Conservation (phyloP, 2,329 filamentous ascomycete species). For the Cryphonectria naterciae region DNA sequence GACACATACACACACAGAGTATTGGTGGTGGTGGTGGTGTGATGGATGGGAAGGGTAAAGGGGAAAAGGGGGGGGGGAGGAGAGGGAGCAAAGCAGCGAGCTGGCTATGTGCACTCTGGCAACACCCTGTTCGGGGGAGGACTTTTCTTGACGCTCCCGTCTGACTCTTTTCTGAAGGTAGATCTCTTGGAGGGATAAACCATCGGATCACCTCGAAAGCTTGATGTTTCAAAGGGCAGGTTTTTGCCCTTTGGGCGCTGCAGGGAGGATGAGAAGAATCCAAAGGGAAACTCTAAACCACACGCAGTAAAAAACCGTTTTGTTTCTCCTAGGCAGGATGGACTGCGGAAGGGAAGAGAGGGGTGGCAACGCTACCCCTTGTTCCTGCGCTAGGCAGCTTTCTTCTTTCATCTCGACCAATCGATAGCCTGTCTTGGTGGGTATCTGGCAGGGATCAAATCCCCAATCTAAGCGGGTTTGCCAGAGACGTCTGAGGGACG, state of each 20-base stretch:
- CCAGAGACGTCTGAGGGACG: neutral
- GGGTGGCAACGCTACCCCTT: constrained; percentile 11
- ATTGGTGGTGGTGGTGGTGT: neutral
- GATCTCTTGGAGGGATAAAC: neutral
- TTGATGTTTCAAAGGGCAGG: neutral
- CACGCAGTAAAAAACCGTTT: neutral
- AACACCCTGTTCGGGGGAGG: neutral
- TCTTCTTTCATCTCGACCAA: neutral
- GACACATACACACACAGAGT: neutral
- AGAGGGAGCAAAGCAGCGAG: neutral
- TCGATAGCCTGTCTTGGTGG: neutral
- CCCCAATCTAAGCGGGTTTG: neutral
- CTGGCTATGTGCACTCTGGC: neutral
- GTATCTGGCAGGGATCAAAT: constrained; percentile 1
- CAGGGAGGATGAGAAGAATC: neutral
- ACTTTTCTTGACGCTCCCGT: neutral
- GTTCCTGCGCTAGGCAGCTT: constrained; percentile 16
- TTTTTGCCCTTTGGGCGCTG: neutral
- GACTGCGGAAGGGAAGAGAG: neutral
- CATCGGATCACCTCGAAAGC: neutral
- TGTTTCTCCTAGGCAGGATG: neutral
- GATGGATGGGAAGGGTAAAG: neutral
- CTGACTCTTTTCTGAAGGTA: neutral
- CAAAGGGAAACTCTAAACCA: neutral
- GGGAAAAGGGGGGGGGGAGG: neutral